Evolutionary conservation across 805 yeast genomes (phyloP).

Genomic region (Pichia deserticola): DNA sequence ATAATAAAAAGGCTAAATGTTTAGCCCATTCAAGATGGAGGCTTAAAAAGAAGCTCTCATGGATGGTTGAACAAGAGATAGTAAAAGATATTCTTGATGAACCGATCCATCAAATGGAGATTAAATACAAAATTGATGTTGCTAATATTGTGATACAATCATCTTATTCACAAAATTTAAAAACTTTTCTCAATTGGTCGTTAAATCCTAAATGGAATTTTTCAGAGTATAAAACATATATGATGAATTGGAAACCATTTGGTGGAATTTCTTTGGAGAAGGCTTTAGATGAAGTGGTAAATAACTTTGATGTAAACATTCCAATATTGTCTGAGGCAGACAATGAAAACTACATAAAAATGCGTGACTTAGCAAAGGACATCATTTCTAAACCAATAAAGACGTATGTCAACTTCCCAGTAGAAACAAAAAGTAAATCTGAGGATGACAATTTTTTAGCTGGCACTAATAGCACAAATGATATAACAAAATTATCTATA

Average conservation of each 20-base stretch:
- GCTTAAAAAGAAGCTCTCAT: neutral
- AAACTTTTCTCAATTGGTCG: too few species aligned
- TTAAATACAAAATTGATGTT: neutral
- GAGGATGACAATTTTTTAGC: too few species aligned
- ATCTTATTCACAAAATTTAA: neutral
- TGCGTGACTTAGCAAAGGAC: neutral
- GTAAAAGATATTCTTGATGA: neutral
- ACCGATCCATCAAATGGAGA: neutral
- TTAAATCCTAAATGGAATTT: neutral
- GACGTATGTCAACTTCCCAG: neutral
- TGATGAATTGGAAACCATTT: constrained; percentile 7
- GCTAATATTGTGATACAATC: neutral
- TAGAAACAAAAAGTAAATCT: too few species aligned
- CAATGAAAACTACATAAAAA: neutral
- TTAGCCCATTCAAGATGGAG: too few species aligned
- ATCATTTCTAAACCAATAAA: too few species aligned
- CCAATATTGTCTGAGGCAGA: neutral
- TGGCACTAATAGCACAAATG: too few species aligned
- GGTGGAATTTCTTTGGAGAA: neutral
- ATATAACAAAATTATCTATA: too few species aligned
- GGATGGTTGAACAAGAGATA: too few species aligned
- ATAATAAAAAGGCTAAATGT: too few species aligned
- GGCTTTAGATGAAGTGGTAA: neutral
- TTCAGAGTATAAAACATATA: neutral
- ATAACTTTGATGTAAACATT: neutral